Percentiles rank a stretch among this genome's conserved stretches.
These are phyloP conservation scores for Dactylis glomerata DNA, from an alignment of 176 grass and related monocot genomes.

Conservation along the genomic window DNA sequence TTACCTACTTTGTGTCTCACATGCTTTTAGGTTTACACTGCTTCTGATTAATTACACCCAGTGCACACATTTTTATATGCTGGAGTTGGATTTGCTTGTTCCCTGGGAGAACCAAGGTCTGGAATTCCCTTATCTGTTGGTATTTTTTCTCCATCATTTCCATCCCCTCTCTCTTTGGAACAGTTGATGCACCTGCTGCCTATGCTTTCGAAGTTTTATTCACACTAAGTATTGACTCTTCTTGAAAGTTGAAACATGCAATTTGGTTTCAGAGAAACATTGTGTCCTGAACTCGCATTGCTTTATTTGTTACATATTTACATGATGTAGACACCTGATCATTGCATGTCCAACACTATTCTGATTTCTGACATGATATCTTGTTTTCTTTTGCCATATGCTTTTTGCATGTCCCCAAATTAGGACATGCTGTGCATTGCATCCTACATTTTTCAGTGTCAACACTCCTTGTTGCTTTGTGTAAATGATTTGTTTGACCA, in stretches of 20 bases:
- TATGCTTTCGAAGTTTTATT: neutral
- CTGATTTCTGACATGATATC: neutral
- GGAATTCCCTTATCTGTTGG: neutral
- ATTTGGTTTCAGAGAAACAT: conserved; percentile 9
- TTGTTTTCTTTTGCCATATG: neutral
- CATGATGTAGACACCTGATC: neutral
- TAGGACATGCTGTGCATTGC: neutral
- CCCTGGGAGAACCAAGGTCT: neutral
- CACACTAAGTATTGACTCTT: neutral
- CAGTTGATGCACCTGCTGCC: neutral
- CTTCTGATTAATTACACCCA: neutral
- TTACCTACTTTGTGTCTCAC: neutral
- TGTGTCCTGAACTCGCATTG: neutral
- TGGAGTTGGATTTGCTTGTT: neutral
- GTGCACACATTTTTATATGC: neutral
- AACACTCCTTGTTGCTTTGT: neutral
- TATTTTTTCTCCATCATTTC: neutral
- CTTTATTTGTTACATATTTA: no score
- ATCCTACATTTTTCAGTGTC: neutral
- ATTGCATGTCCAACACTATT: no score
- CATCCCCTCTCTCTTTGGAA: neutral
- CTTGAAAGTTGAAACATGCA: neutral
- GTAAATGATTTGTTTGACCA: neutral
- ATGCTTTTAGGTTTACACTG: neutral
- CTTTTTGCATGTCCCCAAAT: neutral